Evolutionary conservation across 805 yeast genomes (phyloP).

Genomic region (Candida xiaguanensis): DNA sequence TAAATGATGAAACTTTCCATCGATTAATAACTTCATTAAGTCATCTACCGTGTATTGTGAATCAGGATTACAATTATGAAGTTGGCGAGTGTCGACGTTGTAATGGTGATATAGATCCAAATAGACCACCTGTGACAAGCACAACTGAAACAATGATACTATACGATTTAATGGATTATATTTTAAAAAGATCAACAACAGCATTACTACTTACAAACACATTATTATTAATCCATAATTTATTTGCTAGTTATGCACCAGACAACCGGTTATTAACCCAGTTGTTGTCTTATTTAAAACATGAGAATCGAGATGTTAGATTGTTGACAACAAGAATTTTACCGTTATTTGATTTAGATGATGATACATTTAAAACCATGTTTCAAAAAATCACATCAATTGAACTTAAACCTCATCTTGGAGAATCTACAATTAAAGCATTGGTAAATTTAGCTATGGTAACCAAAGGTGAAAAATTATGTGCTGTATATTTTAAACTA

Average conservation of each 20-base stretch:
- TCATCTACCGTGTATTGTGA: conserved; percentile 39
- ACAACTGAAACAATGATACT: conserved; percentile 18
- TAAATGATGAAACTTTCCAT: conserved; percentile 14
- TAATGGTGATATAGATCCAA: conserved; percentile 23
- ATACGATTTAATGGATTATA: conserved; percentile 23
- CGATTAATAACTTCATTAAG: conserved; percentile 39
- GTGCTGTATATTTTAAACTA: conserved; percentile 60
- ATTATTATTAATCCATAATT: conserved; percentile 44
- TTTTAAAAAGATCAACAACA: conserved; percentile 8
- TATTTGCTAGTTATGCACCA: conserved; percentile 55
- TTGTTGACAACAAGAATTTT: conserved; percentile 48
- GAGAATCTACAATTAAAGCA: conserved; percentile 55
- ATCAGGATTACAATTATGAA: conserved; percentile 30
- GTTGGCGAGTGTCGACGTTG: conserved; percentile 36
- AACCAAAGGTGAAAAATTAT: conserved; percentile 63
- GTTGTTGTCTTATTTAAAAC: conserved; percentile 35
- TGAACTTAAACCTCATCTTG: conserved; percentile 40
- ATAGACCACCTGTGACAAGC: conserved; percentile 21
- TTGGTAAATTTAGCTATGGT: conserved; percentile 65
- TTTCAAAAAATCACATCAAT: conserved; percentile 41
- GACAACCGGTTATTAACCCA: conserved; percentile 34
- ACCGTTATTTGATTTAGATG: conserved; percentile 47
- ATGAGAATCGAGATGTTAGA: conserved; percentile 51
- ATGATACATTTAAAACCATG: conserved; percentile 39
- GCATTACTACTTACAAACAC: conserved; percentile 38